phyloP scores from a whole-genome alignment of 257 asterid genomes.

The Solanum neorickii region DNA sequence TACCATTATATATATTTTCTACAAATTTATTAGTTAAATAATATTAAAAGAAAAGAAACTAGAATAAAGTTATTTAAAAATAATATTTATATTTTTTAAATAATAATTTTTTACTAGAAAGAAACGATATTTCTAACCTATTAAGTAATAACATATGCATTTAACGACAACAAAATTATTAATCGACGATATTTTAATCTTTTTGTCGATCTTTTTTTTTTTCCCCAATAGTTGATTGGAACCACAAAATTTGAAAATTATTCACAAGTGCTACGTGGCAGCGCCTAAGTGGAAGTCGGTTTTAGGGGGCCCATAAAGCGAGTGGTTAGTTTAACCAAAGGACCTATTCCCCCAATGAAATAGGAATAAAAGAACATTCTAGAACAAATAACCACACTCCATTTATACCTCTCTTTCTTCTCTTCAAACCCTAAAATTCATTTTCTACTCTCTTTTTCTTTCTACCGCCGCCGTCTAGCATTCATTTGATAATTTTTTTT shows the following conservation, averaged over 20 bases:
- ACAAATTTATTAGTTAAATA: no score
- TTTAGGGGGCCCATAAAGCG: not conserved
- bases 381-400: not conserved
- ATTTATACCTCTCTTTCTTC: not conserved
- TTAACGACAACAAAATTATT: no score
- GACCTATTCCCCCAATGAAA: not conserved
- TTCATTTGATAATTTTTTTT: not conserved
- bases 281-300: not conserved
- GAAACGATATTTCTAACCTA: no score
- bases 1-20: no score
- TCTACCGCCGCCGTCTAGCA: not conserved
- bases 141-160: no score
- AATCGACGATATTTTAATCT: no score
- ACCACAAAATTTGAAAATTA: not conserved
- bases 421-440: not conserved
- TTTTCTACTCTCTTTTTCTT: not conserved
- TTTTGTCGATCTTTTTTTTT: not conserved
- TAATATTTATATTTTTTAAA: no score
- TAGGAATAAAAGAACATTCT: constrained; percentile 8
- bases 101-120: no score
- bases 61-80: no score
- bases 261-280: not conserved
- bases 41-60: no score
- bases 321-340: not conserved
- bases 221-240: not conserved